Evolutionary conservation across 495 filamentous ascomycete genomes (phyloP).

Genomic region (Amphirosellinia nigrospora): DNA sequence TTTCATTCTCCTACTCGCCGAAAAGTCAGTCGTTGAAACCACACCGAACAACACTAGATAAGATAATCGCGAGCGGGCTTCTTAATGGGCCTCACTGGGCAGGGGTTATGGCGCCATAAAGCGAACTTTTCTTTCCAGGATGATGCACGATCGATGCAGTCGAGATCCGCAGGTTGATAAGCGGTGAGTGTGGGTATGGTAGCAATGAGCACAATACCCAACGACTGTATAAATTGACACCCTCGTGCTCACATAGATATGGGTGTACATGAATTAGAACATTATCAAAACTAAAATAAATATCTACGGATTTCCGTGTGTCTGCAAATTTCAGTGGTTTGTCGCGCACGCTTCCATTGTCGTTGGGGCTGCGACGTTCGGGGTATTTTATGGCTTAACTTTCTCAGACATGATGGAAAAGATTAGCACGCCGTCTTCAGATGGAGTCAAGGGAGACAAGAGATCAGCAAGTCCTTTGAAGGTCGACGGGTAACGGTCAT

Average conservation of each 20-base stretch:
- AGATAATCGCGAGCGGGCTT: neutral
- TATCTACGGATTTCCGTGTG: neutral
- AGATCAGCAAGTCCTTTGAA: slow-evolving; percentile 8
- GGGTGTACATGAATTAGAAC: neutral
- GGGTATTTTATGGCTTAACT: neutral
- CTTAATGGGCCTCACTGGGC: slow-evolving; percentile 2
- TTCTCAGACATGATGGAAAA: neutral
- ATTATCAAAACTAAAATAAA: neutral
- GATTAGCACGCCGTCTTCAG: neutral
- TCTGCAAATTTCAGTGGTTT: neutral
- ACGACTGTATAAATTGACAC: neutral
- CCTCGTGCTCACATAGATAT: neutral
- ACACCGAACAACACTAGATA: neutral
- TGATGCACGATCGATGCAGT: slow-evolving; percentile 10
- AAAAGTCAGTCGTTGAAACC: neutral
- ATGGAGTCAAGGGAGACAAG: slow-evolving; percentile 18
- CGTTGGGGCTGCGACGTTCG: neutral
- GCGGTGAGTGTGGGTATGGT: slow-evolving; percentile 9
- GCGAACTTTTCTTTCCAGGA: slow-evolving; percentile 8
- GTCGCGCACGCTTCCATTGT: neutral
- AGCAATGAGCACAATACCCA: neutral
- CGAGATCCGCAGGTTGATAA: slow-evolving; percentile 20
- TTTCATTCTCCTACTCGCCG: neutral
- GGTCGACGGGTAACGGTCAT: slow-evolving; percentile 8
- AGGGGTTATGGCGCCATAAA: slow-evolving; percentile 17